Base-by-base conservation (phyloP, 768 basidiomycete genomes). In the Amanita subjunquillea region DNA sequence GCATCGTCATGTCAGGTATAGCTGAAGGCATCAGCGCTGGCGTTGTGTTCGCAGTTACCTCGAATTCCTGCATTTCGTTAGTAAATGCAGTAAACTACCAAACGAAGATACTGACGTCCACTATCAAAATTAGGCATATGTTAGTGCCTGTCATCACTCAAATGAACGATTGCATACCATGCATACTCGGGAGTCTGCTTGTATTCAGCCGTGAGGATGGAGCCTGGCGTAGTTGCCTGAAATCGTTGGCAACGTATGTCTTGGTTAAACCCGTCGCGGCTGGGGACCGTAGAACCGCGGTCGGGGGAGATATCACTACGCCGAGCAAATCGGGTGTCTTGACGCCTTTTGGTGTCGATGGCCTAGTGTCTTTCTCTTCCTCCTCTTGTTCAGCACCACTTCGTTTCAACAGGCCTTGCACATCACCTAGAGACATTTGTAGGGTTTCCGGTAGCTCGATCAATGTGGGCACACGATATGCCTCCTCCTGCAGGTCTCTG, bases 101-200 rank as follows among this genome's bases (percentile, higher is more conserved):
- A 42, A 30, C 15, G 30, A 42, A 4, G 34, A 22, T 32, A 45
- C 51, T 52, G 9, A 52, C 50, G 22, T 52, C 51, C 41, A 52
- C 51, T 52, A 23, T 23, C 27, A 41, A 44, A 25, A n/a, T 51
- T 9, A 10, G 12, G 8, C 37, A n/a, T 6, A 7, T 20, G 15
- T 45, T 5, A 51, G 43, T 25, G 6, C 23, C 42, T 22, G 17
- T 25, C 12, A 25, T 13, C 9, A 43, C 10, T 13, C 43, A 15
- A 44, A 15, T 15, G 15, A 23, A 17, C 2, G 48, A 51, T 51
- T 17, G 56, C 41, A 40, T 50, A 77, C 77, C 89, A 67, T 92
- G 90, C 72, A 82, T 83, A 66, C 90, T 91, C 8, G 90, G 90
- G 42, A 91, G 71, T 60, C 90, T 74, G 67, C 89, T 91, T 51